A percentile compares a stretch with the other conserved stretches of the same genome.
Evolutionary conservation across 495 filamentous ascomycete genomes (phyloP).

Genomic region (Penicillium manginii): DNA sequence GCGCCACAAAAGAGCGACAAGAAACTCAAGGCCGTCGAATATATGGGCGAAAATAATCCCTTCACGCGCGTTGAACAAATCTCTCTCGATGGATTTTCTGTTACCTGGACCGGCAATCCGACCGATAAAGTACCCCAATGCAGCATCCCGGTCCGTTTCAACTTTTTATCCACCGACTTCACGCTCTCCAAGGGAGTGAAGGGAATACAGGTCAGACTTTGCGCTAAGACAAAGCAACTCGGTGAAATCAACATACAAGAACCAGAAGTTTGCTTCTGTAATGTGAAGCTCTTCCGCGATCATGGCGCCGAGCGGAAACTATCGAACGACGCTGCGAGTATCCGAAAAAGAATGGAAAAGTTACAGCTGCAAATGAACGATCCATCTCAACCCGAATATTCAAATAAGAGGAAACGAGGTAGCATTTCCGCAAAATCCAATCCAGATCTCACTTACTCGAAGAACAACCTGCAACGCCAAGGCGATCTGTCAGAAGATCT

Average conservation of each 20-base stretch:
- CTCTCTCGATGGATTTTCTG: constrained; percentile 91
- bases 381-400: neutral
- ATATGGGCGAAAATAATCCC: constrained; percentile 67
- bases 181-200: constrained; percentile 98
- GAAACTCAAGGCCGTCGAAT: constrained; percentile 90
- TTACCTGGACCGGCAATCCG: constrained; percentile 78
- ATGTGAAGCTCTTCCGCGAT: constrained; percentile 95
- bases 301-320: constrained; percentile 96
- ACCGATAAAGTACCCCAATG: constrained; percentile 66
- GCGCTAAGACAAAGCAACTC: constrained; percentile 79
- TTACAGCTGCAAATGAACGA: constrained; percentile 53
- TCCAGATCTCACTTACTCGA: neutral
- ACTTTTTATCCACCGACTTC: constrained; percentile 97
- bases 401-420: constrained; percentile 9
- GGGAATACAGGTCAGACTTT: constrained; percentile 89
- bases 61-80: constrained; percentile 60
- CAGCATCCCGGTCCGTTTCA: constrained; percentile 88
- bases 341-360: constrained; percentile 94
- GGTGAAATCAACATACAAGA: neutral
- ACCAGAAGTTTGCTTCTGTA: constrained; percentile 86
- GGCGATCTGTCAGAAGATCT: neutral
- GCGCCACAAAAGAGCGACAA: constrained; percentile 59
- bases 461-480: neutral
- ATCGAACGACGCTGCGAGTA: constrained; percentile 87
- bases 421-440: neutral